Percentiles rank a stretch among this genome's conserved stretches.
phyloP scores from a whole-genome alignment of 192 early-diverging fungal species.

The Coemansia brasiliensis region DNA sequence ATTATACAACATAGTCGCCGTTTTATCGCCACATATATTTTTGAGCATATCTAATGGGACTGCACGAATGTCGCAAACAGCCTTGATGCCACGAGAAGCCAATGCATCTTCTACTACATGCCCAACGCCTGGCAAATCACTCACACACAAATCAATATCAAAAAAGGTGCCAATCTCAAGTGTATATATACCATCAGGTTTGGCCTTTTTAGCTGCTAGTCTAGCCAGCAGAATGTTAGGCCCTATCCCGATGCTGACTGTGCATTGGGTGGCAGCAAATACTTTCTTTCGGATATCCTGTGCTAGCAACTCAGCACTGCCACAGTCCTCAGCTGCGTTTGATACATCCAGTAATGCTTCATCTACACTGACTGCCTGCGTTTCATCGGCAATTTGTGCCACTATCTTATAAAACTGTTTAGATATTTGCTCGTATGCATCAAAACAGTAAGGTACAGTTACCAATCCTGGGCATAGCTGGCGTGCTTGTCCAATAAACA shows the following conservation, averaged over 20 bases:
- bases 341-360: slow-evolving; percentile 80
- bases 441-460: slow-evolving; percentile 76
- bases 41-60: slow-evolving; percentile 55
- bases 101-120: slow-evolving; percentile 54
- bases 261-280: slow-evolving; percentile 57
- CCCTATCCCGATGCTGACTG: slow-evolving; percentile 76
- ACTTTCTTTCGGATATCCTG: slow-evolving; percentile 58
- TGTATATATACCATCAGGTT: slow-evolving; percentile 62
- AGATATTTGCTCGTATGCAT: slow-evolving; percentile 63
- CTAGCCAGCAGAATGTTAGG: slow-evolving; percentile 73
- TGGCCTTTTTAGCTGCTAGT: slow-evolving; percentile 70
- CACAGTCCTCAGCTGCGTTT: slow-evolving; percentile 17
- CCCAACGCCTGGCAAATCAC: slow-evolving; percentile 60
- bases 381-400: slow-evolving; percentile 60
- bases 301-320: slow-evolving; percentile 42
- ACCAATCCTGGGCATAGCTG: slow-evolving; percentile 63
- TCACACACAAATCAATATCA: slow-evolving; percentile 10
- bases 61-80: slow-evolving; percentile 53
- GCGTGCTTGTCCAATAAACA: slow-evolving; percentile 71
- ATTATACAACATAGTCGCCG: slow-evolving; percentile 66
- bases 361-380: slow-evolving; percentile 83
- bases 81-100: slow-evolving; percentile 40
- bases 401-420: slow-evolving; percentile 71
- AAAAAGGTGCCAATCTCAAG: slow-evolving; percentile 17
- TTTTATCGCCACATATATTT: slow-evolving; percentile 68